Conservation (phyloP, 306 rosid genomes). For the Luffa aegyptiaca region DNA sequence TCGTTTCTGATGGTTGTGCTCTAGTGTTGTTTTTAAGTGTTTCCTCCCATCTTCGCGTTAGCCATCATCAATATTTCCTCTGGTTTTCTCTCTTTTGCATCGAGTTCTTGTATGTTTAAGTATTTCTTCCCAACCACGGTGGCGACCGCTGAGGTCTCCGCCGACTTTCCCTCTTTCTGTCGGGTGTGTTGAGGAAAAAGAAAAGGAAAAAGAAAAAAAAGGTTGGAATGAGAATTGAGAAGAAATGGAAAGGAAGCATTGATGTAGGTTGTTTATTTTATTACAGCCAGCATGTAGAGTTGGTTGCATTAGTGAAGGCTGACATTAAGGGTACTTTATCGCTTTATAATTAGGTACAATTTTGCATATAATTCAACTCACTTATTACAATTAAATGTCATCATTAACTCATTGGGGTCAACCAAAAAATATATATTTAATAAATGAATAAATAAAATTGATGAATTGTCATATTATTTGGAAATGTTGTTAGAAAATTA, state of each 20-base stretch:
- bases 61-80: not conserved
- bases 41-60: not conserved
- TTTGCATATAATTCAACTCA: constrained; percentile 10
- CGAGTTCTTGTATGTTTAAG: not conserved
- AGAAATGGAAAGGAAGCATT: constrained; percentile 4
- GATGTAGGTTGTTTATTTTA: constrained; percentile 6
- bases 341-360: constrained; percentile 3
- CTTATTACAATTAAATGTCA: constrained; percentile 7
- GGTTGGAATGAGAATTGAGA: not conserved
- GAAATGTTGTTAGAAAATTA: not conserved
- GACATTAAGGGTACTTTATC: constrained; percentile 6
- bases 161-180: not conserved
- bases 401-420: constrained; percentile 6
- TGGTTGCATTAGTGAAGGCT: constrained; percentile 11
- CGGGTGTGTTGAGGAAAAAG: not conserved
- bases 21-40: not conserved
- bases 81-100: not conserved
- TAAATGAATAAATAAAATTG: not conserved
- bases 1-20: not conserved
- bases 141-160: not conserved
- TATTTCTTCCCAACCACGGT: not conserved
- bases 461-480: not conserved
- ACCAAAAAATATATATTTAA: not conserved
- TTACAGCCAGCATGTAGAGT: constrained; percentile 2
- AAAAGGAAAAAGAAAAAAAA: not conserved